Evolutionary conservation across 176 grass and related monocot genomes (phyloP), one percentile per base, ranked within the genome.

Genomic region (Avena eriantha): DNA sequence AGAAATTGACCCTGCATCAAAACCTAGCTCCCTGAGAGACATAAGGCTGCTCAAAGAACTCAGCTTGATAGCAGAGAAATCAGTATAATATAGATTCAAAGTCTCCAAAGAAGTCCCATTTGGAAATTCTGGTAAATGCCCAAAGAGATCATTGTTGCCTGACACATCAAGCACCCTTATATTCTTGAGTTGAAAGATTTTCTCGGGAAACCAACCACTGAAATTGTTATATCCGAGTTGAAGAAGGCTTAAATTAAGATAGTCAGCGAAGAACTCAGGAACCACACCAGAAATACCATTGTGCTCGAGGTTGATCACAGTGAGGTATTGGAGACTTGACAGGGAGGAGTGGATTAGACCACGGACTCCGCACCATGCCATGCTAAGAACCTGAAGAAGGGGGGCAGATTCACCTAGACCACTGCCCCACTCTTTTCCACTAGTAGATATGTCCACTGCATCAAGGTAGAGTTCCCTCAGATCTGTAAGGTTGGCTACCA

Each of bases 401-500:
- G 83, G 70, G 21, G 73, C 46, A 8, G 72, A 69, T 29, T 36
- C 66, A 12, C 36, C 55, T 4, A 86, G 82, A 17, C 49, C 60
- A 7, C 1, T 21, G 78, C 31, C 54, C 83, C 46, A 68, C 4
- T n/a, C 18, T 54, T 75, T 3, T 53, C 11, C 73, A 16, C 19
- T 68, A 43, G 0, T 1, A 33, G 63, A 58, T 23, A 79, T 45
- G 39, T 79, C 4, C 35, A 79, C 75, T 2, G 3, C 16, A 0
- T 71, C 76, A 69, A 86, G 75, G 17, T 59, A 79, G 5, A 69
- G 33, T 69, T 69, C 33, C 66, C 33, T 69, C 66, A 69, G 23
- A 86, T 86, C 82, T 18, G 69, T 86, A 2, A 90, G 70, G 71
- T 90, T 86, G 14, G 58, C 45, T 29, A 90, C 53, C 0, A 86